A percentile compares a stretch with the other conserved stretches of the same genome.
These are phyloP conservation scores for Apophysomyces ossiformis DNA, from an alignment of 371 early-diverging fungal genomes.

Conservation along the genomic window DNA sequence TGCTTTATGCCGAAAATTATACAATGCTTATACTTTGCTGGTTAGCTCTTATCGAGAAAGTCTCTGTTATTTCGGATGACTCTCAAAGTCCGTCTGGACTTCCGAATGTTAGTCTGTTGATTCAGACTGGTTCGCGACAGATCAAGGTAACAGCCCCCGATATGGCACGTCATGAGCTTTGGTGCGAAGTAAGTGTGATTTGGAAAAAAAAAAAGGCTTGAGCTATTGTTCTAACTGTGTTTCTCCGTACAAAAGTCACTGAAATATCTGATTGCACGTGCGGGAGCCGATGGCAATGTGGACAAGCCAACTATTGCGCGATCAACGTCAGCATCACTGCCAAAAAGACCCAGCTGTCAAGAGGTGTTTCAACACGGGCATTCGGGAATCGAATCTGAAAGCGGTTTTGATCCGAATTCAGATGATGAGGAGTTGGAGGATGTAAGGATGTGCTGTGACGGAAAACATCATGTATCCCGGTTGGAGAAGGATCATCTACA, in stretches of 20 bases:
- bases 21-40: background rate
- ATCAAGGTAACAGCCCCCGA: slow-evolving; percentile 69
- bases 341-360: slow-evolving; percentile 19
- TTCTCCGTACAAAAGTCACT: slow-evolving; percentile 11
- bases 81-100: slow-evolving; percentile 38
- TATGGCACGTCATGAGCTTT: slow-evolving; percentile 64
- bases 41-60: slow-evolving; percentile 52
- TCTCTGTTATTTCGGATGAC: slow-evolving; percentile 46
- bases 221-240: no score
- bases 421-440: slow-evolving; percentile 41
- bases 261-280: slow-evolving; percentile 20
- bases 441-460: slow-evolving; percentile 46
- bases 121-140: slow-evolving; percentile 62
- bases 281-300: background rate
- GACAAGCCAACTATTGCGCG: background rate
- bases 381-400: slow-evolving; percentile 5
- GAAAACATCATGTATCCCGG: slow-evolving; percentile 41
- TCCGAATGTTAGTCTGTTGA: slow-evolving; percentile 58
- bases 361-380: slow-evolving; percentile 16
- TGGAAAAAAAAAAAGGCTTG: no score
- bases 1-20: slow-evolving; percentile 5
- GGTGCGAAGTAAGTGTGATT: slow-evolving; percentile 36
- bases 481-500: slow-evolving; percentile 29
- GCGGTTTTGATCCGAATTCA: slow-evolving; percentile 18
- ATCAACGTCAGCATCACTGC: background rate